Evolutionary conservation across 1,284 basidiomycete species (phyloP).

Genomic region (Coniophora puteana): DNA sequence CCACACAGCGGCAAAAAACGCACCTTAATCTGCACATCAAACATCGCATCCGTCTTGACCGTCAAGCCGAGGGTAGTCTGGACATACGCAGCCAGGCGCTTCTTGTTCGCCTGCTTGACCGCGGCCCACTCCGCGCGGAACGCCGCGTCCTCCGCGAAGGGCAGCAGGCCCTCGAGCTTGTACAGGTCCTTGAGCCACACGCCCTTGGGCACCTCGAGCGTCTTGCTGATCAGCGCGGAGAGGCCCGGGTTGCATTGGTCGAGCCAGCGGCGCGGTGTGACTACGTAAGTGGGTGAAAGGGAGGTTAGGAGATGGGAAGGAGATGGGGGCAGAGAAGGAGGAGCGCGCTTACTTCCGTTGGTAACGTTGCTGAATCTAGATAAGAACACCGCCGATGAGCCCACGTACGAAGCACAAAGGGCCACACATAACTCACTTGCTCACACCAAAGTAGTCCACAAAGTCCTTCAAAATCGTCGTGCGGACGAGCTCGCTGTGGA

Average conservation of each 20-base stretch:
- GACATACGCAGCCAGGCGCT: slow-evolving; percentile 76
- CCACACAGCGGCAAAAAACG: not conserved
- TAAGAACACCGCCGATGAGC: slow-evolving; percentile 12
- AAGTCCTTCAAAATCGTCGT: slow-evolving; percentile 90
- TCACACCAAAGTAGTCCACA: slow-evolving; percentile 77
- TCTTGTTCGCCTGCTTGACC: slow-evolving; percentile 86
- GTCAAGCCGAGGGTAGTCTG: slow-evolving; percentile 70
- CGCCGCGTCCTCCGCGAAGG: slow-evolving; percentile 63
- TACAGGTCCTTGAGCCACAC: slow-evolving; percentile 80
- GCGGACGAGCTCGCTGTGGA: slow-evolving; percentile 71
- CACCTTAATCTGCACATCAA: slow-evolving; percentile 91
- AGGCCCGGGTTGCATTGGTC: slow-evolving; percentile 82
- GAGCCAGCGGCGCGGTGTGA: slow-evolving; percentile 86
- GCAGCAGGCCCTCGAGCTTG: slow-evolving; percentile 65
- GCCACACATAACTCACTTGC: slow-evolving; percentile 51
- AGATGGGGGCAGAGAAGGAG: slow-evolving; percentile 17
- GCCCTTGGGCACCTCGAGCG: slow-evolving; percentile 69
- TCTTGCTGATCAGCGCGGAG: slow-evolving; percentile 77
- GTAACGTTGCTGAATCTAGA: slow-evolving; percentile 76
- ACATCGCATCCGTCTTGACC: slow-evolving; percentile 80
- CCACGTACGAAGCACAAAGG: not conserved
- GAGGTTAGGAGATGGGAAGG: not conserved
- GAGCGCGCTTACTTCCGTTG: slow-evolving; percentile 71
- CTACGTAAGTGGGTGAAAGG: slow-evolving; percentile 30
- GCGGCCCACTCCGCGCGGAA: slow-evolving; percentile 80